These are phyloP conservation scores for Syzygium malaccense DNA, from an alignment of 441 rosid species.

Conservation along the genomic window DNA sequence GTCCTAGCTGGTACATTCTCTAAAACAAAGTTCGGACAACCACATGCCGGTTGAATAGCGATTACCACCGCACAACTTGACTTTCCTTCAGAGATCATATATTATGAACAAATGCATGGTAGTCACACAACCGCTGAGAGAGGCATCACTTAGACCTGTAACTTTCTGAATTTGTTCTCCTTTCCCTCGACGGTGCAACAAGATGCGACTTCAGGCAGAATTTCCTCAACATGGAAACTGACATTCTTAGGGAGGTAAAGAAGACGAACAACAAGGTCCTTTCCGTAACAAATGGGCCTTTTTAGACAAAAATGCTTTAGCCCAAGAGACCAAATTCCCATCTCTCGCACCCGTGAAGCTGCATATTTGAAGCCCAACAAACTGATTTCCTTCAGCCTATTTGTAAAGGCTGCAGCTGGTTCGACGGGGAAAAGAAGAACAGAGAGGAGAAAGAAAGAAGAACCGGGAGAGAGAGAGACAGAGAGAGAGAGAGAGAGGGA, in stretches of 20 bases:
- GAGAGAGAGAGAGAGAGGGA: not conserved
- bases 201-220: not conserved
- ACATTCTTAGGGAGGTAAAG: not conserved
- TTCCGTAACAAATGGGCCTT: not conserved
- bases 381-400: not conserved
- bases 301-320: not conserved
- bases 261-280: not conserved
- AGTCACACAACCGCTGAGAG: not conserved
- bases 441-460: not conserved
- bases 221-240: not conserved
- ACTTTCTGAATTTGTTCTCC: not conserved
- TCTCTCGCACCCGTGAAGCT: not conserved
- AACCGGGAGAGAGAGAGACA: too few relatives aligned
- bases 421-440: not conserved
- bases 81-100: not conserved
- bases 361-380: not conserved
- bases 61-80: too few relatives aligned
- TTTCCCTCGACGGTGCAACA: too few relatives aligned
- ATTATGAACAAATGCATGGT: not conserved
- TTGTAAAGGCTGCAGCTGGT: not conserved
- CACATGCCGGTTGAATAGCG: not conserved
- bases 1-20: not conserved
- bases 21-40: not conserved
- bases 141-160: not conserved
- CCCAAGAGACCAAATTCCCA: not conserved